Percentiles rank a stretch among this genome's conserved stretches.
phyloP scores from a whole-genome alignment of 1,284 basidiomycete genomes.

The Apiotrichum laibachii region DNA sequence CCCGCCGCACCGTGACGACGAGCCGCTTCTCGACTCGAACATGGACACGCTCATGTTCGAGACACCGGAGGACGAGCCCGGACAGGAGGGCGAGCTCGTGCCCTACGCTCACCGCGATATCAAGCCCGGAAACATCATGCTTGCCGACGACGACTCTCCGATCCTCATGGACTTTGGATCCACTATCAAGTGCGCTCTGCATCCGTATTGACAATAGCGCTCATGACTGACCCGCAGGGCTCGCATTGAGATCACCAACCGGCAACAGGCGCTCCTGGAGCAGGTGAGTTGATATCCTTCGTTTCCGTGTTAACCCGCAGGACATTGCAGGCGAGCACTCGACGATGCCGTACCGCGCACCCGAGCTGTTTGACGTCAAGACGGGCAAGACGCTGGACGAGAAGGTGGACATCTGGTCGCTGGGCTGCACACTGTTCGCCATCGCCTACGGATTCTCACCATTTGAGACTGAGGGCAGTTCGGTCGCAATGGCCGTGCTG shows the following conservation, averaged over 20 bases:
- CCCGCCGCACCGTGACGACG: conserved; percentile 34
- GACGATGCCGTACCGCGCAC: conserved; percentile 93
- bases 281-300: conserved; percentile 56
- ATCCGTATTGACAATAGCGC: no score
- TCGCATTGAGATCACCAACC: conserved; percentile 57
- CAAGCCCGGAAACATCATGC: conserved; percentile 97
- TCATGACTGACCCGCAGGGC: conserved; percentile 28
- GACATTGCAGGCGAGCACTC: conserved; percentile 93
- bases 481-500: conserved; percentile 91
- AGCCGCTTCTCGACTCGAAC: conserved; percentile 29
- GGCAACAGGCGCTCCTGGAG: conserved; percentile 80
- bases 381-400: conserved; percentile 82
- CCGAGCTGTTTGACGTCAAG: conserved; percentile 92
- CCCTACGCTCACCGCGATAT: conserved; percentile 97
- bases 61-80: conserved; percentile 64
- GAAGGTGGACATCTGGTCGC: conserved; percentile 93
- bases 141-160: conserved; percentile 84
- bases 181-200: conserved; percentile 51
- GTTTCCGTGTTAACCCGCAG: conserved; percentile 48
- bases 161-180: conserved; percentile 99
- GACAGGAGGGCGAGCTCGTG: conserved; percentile 56
- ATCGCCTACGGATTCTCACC: conserved; percentile 89
- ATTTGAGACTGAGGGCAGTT: conserved; percentile 85
- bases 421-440: conserved; percentile 87
- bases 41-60: conserved; percentile 59